phyloP scores from a whole-genome alignment of 176 grass and related monocot species.

The Saccharum officinarum region DNA sequence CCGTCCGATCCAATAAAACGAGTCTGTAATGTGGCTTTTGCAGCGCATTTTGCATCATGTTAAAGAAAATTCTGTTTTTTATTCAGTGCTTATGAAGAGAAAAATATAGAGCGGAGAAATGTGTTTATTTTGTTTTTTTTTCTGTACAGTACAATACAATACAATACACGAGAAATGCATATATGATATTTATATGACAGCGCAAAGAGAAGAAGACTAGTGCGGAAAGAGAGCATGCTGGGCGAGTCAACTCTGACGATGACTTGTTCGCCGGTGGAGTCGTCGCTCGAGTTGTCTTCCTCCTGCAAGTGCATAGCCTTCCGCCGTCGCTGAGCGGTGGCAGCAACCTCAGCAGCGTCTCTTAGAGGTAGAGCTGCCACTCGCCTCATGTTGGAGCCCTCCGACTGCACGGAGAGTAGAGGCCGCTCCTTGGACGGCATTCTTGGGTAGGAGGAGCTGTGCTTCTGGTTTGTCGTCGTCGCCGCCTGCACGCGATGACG shows the following conservation, averaged over 20 bases:
- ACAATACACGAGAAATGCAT: neutral
- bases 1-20: neutral
- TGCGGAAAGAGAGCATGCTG: conserved; percentile 71
- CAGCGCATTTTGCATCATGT: neutral
- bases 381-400: conserved; percentile 52
- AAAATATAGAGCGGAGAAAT: neutral
- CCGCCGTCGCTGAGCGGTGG: neutral
- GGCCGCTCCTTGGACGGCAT: conserved; percentile 53
- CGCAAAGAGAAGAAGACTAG: neutral
- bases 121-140: neutral
- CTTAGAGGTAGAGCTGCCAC: neutral
- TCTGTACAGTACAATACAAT: neutral
- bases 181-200: too few species aligned
- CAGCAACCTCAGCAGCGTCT: neutral
- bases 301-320: neutral
- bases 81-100: neutral
- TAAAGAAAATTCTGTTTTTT: neutral
- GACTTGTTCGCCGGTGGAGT: conserved; percentile 68
- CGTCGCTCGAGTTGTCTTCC: conserved; percentile 62
- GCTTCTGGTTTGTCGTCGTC: conserved; percentile 15
- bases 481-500: neutral
- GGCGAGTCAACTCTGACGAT: conserved; percentile 90
- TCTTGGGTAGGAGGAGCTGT: conserved; percentile 63
- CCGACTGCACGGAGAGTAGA: conserved; percentile 58
- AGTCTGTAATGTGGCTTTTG: neutral